phyloP scores from a whole-genome alignment of 148 eudicot species.

The Beta vulgaris region DNA sequence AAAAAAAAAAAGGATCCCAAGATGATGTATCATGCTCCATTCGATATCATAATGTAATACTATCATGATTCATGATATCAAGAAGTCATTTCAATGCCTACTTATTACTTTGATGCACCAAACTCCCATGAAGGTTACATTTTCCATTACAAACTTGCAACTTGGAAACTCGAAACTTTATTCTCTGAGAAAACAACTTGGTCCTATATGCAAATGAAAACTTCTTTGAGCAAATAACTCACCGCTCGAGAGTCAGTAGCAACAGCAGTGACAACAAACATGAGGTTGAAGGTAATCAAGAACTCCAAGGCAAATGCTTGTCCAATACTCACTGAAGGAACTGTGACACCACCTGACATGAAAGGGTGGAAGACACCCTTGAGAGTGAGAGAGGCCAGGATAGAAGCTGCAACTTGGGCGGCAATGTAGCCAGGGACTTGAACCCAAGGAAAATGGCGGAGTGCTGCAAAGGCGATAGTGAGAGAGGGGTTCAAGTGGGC shows the following conservation, averaged over 20 bases:
- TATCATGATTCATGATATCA: neutral
- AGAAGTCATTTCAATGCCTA: neutral
- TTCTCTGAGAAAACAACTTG: no score
- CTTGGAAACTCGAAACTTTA: no score
- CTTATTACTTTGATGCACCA: no score
- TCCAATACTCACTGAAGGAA: conserved; percentile 58
- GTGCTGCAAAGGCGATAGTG: conserved; percentile 85
- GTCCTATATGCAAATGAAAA: neutral
- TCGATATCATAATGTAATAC: neutral
- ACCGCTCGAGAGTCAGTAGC: conserved; percentile 95
- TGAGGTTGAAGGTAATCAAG: conserved; percentile 83
- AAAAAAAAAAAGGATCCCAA: neutral
- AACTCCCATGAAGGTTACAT: no score
- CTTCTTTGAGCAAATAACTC: conserved; percentile 5
- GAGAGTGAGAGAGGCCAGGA: conserved; percentile 79
- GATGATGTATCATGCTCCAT: neutral
- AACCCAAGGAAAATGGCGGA: conserved; percentile 92
- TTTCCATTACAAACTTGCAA: no score
- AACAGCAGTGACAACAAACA: conserved; percentile 93
- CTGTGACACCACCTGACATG: conserved; percentile 89
- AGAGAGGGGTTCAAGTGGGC: conserved; percentile 91
- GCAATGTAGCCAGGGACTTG: conserved; percentile 89
- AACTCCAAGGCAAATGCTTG: conserved; percentile 86
- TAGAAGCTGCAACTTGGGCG: conserved; percentile 85
- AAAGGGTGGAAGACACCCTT: conserved; percentile 84